Percentiles rank a stretch among this genome's conserved stretches.
Evolutionary conservation across 1,284 basidiomycete species (phyloP).

Genomic region (Wallemia mellicola): DNA sequence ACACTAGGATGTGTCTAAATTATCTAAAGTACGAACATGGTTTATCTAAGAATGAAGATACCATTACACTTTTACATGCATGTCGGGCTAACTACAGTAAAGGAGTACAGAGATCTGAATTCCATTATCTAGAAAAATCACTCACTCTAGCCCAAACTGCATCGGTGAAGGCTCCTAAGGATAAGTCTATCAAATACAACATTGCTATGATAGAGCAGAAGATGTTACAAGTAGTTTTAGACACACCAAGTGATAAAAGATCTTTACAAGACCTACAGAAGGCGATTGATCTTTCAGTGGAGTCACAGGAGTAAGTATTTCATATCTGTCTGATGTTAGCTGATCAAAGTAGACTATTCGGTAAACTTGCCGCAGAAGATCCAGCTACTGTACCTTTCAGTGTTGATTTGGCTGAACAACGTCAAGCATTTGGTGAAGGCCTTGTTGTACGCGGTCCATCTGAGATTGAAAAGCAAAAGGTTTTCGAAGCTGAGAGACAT

Average conservation of each 20-base stretch:
- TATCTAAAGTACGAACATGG: neutral
- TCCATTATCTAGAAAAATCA: constrained; percentile 31
- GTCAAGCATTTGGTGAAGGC: constrained; percentile 56
- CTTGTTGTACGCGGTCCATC: constrained; percentile 50
- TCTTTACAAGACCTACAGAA: constrained; percentile 43
- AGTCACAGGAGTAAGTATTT: constrained; percentile 66
- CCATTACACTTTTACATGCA: neutral
- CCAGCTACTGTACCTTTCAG: constrained; percentile 46
- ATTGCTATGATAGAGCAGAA: constrained; percentile 92
- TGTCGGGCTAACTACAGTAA: neutral
- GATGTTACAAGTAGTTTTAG: constrained; percentile 56
- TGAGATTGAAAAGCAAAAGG: constrained; percentile 37
- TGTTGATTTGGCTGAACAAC: constrained; percentile 55
- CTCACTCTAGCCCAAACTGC: constrained; percentile 74
- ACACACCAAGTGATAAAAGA: constrained; percentile 38
- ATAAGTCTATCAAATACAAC: constrained; percentile 70
- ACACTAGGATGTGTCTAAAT: too few relatives aligned
- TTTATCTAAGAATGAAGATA: neutral
- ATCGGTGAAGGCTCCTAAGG: constrained; percentile 75
- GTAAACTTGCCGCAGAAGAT: constrained; percentile 40
- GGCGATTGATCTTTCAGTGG: constrained; percentile 50
- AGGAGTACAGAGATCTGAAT: neutral
- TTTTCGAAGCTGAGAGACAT: constrained; percentile 32
- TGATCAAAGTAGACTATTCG: too few relatives aligned
- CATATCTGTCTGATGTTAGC: too few relatives aligned